Conservation (phyloP, 129 eudicot species). For the Chrysanthemum lavandulifolium region DNA sequence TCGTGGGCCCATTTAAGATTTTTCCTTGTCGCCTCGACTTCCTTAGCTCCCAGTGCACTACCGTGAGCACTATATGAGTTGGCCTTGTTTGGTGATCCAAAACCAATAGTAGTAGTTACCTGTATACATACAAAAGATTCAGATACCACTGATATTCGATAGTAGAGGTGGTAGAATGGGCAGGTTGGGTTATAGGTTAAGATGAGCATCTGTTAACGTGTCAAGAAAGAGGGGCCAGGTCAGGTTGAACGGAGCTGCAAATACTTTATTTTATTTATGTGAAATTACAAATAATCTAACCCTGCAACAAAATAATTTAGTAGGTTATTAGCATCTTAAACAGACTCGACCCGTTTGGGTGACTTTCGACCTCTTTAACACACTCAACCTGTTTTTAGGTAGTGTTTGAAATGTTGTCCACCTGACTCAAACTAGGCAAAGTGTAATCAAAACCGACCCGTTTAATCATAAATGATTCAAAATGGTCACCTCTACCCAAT, state of each 20-base stretch:
- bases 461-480: not conserved
- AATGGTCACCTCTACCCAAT: not conserved
- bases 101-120: conserved; percentile 68
- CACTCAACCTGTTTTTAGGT: not conserved
- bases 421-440: not conserved
- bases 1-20: conserved; percentile 56
- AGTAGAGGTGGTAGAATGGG: not conserved
- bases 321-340: too few relatives aligned
- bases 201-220: not conserved
- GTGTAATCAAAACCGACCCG: not conserved
- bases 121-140: conserved; percentile 15
- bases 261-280: not conserved
- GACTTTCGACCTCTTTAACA: not conserved
- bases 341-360: not conserved
- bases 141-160: not conserved
- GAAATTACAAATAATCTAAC: not conserved
- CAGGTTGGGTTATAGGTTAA: not conserved
- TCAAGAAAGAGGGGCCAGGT: not conserved
- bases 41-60: conserved; percentile 65
- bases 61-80: conserved; percentile 69
- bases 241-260: not conserved
- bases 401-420: too few relatives aligned
- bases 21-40: conserved; percentile 65
- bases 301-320: too few relatives aligned
- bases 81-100: conserved; percentile 65